phyloP scores from a whole-genome alignment of 768 basidiomycete species.

The Agaricus sinodeliciosus region DNA sequence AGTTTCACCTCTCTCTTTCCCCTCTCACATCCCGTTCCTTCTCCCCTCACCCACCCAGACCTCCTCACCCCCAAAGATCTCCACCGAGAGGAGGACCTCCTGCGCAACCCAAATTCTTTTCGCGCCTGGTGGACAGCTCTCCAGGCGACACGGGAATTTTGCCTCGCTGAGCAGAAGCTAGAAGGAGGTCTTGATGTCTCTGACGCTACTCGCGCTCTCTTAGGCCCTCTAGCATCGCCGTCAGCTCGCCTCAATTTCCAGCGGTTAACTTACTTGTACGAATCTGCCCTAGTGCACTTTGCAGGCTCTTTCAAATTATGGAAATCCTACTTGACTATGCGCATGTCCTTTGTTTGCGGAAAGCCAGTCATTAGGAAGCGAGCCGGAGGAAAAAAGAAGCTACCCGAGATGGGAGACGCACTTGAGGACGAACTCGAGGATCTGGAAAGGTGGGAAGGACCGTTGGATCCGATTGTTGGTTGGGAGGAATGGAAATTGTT shows the following conservation, averaged over 20 bases:
- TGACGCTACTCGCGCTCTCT: constrained; percentile 46
- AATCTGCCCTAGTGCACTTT: constrained; percentile 83
- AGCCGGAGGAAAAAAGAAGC: constrained; percentile 85
- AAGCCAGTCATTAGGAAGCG: constrained; percentile 64
- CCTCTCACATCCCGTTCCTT: constrained; percentile 79
- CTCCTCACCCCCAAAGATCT: constrained; percentile 73
- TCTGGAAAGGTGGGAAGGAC: constrained; percentile 78
- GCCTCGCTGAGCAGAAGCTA: constrained; percentile 47
- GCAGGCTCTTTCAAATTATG: constrained; percentile 91
- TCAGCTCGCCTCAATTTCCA: constrained; percentile 73
- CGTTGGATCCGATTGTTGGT: constrained; percentile 84
- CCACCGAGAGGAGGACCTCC: constrained; percentile 87
- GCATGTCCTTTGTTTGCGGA: constrained; percentile 84
- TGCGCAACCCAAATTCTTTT: constrained; percentile 87
- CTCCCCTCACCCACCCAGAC: constrained; percentile 68
- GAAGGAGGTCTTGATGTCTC: constrained; percentile 40
- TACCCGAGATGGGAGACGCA: constrained; percentile 86
- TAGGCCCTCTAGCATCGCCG: constrained; percentile 76
- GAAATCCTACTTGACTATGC: constrained; percentile 84
- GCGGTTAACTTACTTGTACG: constrained; percentile 87
- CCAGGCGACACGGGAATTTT: constrained; percentile 62
- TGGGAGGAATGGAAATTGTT: constrained; percentile 95
- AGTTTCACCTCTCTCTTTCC: constrained; percentile 60
- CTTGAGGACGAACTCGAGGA: constrained; percentile 80
- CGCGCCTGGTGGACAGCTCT: constrained; percentile 92